phyloP scores from a whole-genome alignment of 129 eudicot genomes.

The Escallonia herrerae region DNA sequence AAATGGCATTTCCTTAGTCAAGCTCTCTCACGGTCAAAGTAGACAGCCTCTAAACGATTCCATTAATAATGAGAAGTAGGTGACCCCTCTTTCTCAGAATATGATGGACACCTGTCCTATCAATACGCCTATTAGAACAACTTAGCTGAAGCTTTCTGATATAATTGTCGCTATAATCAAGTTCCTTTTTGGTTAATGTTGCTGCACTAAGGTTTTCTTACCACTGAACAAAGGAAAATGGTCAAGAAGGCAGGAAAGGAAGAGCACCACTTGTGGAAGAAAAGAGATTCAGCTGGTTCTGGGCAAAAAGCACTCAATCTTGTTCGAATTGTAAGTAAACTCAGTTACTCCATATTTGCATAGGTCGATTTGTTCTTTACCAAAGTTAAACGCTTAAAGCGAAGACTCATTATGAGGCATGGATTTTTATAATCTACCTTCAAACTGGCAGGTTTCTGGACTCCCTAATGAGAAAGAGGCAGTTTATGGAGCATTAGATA shows the following conservation, averaged over 20 bases:
- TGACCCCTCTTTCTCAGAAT: not conserved
- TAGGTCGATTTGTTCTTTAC: too few relatives aligned
- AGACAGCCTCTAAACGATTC: slow-evolving; percentile 19
- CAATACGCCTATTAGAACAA: not conserved
- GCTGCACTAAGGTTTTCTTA: slow-evolving; percentile 5
- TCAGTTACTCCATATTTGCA: not conserved
- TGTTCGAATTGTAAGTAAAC: slow-evolving; percentile 48
- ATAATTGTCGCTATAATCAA: not conserved
- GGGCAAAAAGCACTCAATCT: slow-evolving; percentile 74
- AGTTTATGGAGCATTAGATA: slow-evolving; percentile 78
- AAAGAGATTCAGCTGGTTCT: slow-evolving; percentile 70
- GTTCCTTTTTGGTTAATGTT: not conserved
- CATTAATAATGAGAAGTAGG: slow-evolving; percentile 30
- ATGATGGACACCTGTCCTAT: too few relatives aligned
- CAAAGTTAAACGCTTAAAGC: too few relatives aligned
- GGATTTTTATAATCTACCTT: not conserved
- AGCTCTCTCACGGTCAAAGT: slow-evolving; percentile 21
- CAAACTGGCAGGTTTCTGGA: slow-evolving; percentile 50
- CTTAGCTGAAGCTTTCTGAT: not conserved
- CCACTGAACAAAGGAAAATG: slow-evolving; percentile 34
- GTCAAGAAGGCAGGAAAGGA: slow-evolving; percentile 41
- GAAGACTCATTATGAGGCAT: not conserved
- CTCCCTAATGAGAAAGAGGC: slow-evolving; percentile 88
- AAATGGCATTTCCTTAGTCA: slow-evolving; percentile 11
- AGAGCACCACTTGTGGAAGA: slow-evolving; percentile 87